Conservation (phyloP, 108 stramenopile genomes). For the Aurantiochytrium sp. region DNA sequence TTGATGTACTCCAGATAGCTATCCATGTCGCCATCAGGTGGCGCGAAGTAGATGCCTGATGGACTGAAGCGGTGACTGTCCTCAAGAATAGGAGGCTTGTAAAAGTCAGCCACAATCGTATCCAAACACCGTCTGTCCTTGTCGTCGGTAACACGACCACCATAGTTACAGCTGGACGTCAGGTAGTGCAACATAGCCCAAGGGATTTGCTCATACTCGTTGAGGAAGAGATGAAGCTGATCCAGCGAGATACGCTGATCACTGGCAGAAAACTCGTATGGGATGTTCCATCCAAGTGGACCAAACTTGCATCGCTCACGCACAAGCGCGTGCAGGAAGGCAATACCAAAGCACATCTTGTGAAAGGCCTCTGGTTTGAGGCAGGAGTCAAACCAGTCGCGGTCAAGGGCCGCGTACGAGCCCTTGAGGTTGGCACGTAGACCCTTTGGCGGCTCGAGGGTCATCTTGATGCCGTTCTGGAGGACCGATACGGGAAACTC, state of each 20-base stretch:
- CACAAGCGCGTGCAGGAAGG: conserved; percentile 57
- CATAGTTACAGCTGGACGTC: conserved; percentile 63
- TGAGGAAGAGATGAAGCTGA: conserved; percentile 56
- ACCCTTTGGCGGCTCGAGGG: conserved; percentile 60
- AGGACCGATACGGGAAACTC: conserved; percentile 57
- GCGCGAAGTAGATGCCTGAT: conserved; percentile 53
- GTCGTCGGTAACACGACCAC: conserved; percentile 62
- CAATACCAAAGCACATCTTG: conserved; percentile 55
- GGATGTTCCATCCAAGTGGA: conserved; percentile 63
- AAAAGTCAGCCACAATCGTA: conserved; percentile 57
- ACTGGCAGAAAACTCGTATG: conserved; percentile 55
- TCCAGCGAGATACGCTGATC: conserved; percentile 53
- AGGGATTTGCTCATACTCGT: conserved; percentile 47
- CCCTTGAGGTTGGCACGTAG: conserved; percentile 53
- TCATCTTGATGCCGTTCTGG: conserved; percentile 61
- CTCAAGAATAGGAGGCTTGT: conserved; percentile 34
- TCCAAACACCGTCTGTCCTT: conserved; percentile 59
- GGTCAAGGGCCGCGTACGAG: conserved; percentile 37
- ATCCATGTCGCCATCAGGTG: conserved; percentile 29
- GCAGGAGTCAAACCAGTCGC: conserved; percentile 37
- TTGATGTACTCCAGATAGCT: conserved; percentile 43
- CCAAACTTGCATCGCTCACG: conserved; percentile 56
- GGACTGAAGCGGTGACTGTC: conserved; percentile 38
- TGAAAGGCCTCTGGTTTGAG: conserved; percentile 38
- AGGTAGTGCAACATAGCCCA: conserved; percentile 54